A percentile compares a stretch with the other conserved stretches of the same genome.
Conservation (phyloP, 306 rosid species). For the Nissolia schottii region DNA sequence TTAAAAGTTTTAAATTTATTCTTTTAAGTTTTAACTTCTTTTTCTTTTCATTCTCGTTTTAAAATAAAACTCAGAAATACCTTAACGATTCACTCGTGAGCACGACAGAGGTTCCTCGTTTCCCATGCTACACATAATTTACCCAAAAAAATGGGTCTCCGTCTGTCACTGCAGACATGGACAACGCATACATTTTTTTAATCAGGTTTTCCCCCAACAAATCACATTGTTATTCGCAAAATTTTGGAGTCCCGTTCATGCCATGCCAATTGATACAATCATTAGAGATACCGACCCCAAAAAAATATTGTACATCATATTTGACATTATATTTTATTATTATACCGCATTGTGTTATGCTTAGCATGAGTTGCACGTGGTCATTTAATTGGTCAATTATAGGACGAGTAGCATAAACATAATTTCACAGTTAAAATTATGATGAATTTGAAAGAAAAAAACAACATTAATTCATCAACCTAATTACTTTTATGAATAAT, state of each 20-base stretch:
- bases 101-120: conserved; percentile 18
- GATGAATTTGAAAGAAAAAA: too few species aligned
- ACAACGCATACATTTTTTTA: background rate
- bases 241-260: background rate
- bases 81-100: background rate
- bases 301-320: background rate
- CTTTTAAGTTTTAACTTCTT: too few species aligned
- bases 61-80: too few species aligned
- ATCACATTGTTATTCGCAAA: background rate
- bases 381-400: background rate
- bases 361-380: conserved; percentile 15
- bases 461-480: too few species aligned
- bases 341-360: background rate
- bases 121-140: conserved; percentile 1
- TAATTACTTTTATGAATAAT: too few species aligned
- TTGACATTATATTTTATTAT: background rate
- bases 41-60: too few species aligned
- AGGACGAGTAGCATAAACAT: background rate
- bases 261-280: background rate
- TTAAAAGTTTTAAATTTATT: too few species aligned
- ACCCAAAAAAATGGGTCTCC: background rate
- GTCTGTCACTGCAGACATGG: background rate
- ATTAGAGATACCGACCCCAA: background rate
- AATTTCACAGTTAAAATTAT: background rate
- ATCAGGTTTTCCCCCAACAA: background rate